Evolutionary conservation across 257 asterid genomes (phyloP).

Genomic region (Perilla frutescens): DNA sequence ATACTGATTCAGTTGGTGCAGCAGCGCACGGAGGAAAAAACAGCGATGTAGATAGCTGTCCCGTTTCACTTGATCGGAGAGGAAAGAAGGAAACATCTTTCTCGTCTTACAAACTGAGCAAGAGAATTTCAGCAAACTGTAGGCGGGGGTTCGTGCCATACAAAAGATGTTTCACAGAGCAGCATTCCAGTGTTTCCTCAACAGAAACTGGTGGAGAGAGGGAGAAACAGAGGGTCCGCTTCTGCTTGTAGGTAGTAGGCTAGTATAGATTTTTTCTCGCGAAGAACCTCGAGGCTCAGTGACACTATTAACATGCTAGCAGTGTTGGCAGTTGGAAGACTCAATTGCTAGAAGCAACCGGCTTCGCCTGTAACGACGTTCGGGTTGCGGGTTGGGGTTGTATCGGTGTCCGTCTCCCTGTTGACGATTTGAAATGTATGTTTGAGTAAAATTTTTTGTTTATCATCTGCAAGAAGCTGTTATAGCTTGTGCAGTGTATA

Average conservation of each 20-base stretch:
- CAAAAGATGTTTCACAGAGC: slow-evolving; percentile 69
- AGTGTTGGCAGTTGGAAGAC: slow-evolving; percentile 9
- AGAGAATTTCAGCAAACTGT: slow-evolving; percentile 43
- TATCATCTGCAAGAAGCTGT: slow-evolving; percentile 34
- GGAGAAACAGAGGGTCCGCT: slow-evolving; percentile 63
- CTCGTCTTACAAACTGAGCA: slow-evolving; percentile 40
- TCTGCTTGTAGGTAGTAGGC: slow-evolving; percentile 51
- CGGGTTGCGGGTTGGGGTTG: background rate
- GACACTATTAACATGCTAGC: slow-evolving; percentile 31
- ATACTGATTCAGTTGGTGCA: slow-evolving; percentile 39
- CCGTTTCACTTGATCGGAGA: slow-evolving; percentile 14
- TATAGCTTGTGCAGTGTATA: slow-evolving; percentile 26
- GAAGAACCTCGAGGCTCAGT: background rate
- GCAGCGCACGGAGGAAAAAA: slow-evolving; percentile 31
- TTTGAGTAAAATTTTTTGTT: slow-evolving; percentile 29
- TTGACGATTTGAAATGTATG: slow-evolving; percentile 28
- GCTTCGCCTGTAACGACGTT: background rate
- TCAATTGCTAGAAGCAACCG: slow-evolving; percentile 18
- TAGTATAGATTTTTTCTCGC: background rate
- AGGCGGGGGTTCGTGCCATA: slow-evolving; percentile 82
- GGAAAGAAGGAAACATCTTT: slow-evolving; percentile 29
- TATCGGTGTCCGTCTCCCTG: slow-evolving; percentile 15
- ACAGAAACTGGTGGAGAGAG: slow-evolving; percentile 52
- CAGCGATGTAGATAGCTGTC: slow-evolving; percentile 38
- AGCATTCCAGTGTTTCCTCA: slow-evolving; percentile 37